Evolutionary conservation across 108 stramenopile species (phyloP).

Genomic region (Cyclotella cryptica): DNA sequence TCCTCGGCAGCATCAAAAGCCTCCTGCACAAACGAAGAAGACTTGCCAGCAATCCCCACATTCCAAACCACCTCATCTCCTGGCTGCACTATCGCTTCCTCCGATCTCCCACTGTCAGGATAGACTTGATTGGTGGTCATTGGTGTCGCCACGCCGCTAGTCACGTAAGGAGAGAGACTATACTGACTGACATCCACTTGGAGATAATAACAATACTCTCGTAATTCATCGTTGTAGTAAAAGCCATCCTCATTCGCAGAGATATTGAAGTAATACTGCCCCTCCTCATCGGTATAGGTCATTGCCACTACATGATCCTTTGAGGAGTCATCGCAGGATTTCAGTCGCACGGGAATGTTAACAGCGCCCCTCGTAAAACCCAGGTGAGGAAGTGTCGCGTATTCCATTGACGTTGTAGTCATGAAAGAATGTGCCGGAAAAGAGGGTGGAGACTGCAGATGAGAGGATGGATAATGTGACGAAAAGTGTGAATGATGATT

Average conservation of each 20-base stretch:
- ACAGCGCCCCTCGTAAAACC: neutral
- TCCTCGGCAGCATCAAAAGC: neutral
- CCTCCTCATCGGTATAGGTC: neutral
- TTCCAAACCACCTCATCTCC: constrained; percentile 3
- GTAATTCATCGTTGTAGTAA: too few species aligned
- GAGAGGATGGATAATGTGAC: neutral
- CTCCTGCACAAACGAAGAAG: neutral
- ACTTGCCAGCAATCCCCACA: constrained; percentile 1
- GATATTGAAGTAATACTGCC: constrained; percentile 4
- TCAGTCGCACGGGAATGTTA: neutral
- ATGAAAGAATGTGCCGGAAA: constrained; percentile 1
- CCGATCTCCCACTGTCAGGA: neutral
- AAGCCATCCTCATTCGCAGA: too few species aligned
- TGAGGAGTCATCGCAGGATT: neutral
- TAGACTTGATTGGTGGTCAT: constrained; percentile 6
- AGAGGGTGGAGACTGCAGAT: neutral
- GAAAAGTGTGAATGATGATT: neutral
- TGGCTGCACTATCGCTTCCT: neutral
- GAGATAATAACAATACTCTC: neutral
- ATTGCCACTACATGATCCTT: neutral
- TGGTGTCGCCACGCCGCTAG: neutral
- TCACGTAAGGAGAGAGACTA: neutral
- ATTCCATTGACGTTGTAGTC: constrained; percentile 16
- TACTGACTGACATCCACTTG: neutral
- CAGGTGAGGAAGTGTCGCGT: neutral